These are phyloP conservation scores for Oryza rufipogon DNA, from an alignment of 176 grass and related monocot genomes.

Conservation along the genomic window DNA sequence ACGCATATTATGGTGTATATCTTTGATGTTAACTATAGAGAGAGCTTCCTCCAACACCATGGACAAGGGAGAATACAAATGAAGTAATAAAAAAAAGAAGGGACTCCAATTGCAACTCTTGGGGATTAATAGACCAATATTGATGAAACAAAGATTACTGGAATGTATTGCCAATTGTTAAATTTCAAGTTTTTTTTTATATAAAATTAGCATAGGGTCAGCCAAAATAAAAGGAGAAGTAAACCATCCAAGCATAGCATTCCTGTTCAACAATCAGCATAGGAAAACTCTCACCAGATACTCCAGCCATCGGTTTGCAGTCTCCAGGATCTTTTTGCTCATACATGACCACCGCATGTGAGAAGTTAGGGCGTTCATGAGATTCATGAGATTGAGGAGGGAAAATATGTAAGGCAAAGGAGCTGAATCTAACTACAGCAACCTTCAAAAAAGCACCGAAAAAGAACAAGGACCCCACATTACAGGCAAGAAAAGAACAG, in stretches of 20 bases:
- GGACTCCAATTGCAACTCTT: not conserved
- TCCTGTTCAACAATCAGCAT: conserved; percentile 12
- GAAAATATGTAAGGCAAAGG: conserved; percentile 51
- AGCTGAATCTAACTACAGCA: conserved; percentile 33
- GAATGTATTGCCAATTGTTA: conserved; percentile 4
- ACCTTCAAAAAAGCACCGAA: conserved; percentile 41
- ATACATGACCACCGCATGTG: conserved; percentile 62
- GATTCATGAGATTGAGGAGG: conserved; percentile 45
- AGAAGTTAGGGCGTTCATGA: conserved; percentile 37
- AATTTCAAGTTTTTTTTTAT: not conserved
- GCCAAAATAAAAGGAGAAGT: conserved; percentile 22
- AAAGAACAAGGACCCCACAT: not conserved
- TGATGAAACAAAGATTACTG: not conserved
- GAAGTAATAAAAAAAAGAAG: not conserved
- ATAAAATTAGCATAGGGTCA: not conserved
- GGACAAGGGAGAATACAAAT: conserved; percentile 22
- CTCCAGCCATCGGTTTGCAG: conserved; percentile 35
- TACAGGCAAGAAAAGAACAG: not conserved
- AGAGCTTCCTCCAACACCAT: conserved; percentile 9
- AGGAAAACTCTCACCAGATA: conserved; percentile 43
- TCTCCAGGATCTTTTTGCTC: conserved; percentile 16
- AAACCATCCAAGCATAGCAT: conserved; percentile 22
- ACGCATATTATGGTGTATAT: conserved; percentile 5
- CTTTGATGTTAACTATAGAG: conserved; percentile 11
- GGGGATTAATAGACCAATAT: not conserved